Percentiles rank a stretch among this genome's conserved stretches.
phyloP scores from a whole-genome alignment of 768 basidiomycete genomes.

The Boletus rubroflammeus region DNA sequence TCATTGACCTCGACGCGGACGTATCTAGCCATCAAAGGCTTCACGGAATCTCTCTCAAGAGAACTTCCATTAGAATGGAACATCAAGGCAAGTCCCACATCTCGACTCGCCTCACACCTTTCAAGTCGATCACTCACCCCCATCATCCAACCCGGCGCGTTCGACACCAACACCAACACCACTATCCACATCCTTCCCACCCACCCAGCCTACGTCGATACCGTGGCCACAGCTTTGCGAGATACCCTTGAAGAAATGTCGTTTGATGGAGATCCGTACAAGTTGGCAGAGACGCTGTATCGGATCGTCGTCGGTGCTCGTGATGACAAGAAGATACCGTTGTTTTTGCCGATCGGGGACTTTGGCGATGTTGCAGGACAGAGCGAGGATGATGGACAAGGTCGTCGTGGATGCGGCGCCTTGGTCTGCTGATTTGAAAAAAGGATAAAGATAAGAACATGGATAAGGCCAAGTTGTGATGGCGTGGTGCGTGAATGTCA shows the following conservation, averaged over 20 bases:
- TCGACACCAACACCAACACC: conserved; percentile 11
- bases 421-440: conserved; percentile 11
- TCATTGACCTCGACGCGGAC: not conserved
- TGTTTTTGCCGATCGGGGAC: conserved; percentile 10
- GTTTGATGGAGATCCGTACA: conserved; percentile 11
- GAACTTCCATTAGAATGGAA: conserved; percentile 17
- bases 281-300: conserved; percentile 8
- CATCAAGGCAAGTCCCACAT: conserved; percentile 11
- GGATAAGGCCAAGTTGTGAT: not conserved
- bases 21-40: conserved; percentile 10
- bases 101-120: too few relatives aligned
- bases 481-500: not conserved
- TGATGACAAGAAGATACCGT: not conserved
- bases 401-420: not conserved
- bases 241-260: not conserved
- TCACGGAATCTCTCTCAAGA: conserved; percentile 4
- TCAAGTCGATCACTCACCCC: not conserved
- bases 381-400: not conserved
- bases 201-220: conserved; percentile 10
- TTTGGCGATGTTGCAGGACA: conserved; percentile 1
- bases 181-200: not conserved
- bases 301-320: not conserved
- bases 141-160: conserved; percentile 16
- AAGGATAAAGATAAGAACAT: not conserved
- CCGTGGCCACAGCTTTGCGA: not conserved